Evolutionary conservation across 2,329 filamentous ascomycete species (phyloP).

Genomic region (Ceratocystis lukuohia): DNA sequence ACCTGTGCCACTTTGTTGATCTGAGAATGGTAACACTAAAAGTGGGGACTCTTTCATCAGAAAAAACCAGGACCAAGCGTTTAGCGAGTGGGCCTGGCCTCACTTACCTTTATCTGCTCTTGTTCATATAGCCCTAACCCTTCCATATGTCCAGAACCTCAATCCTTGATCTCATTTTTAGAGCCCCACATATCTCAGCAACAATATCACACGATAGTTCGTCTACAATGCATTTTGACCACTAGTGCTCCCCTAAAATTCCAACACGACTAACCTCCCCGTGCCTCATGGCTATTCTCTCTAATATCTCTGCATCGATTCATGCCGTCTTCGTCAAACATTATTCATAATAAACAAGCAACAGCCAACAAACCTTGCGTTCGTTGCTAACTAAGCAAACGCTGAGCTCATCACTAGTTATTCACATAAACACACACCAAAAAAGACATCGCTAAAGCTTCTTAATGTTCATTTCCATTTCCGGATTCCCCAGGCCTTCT

Average conservation of each 20-base stretch:
- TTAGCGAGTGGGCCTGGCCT: not conserved
- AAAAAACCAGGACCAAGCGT: slow-evolving; percentile 1
- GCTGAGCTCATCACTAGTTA: not conserved
- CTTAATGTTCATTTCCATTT: slow-evolving; percentile 17
- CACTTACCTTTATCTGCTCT: too few species aligned
- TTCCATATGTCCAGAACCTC: not conserved
- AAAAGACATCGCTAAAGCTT: not conserved
- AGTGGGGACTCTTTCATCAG: not conserved
- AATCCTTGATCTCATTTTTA: too few species aligned
- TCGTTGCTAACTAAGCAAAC: too few species aligned
- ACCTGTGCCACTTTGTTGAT: not conserved
- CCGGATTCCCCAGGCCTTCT: slow-evolving; percentile 17
- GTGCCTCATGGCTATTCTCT: not conserved
- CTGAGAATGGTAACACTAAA: slow-evolving; percentile 4
- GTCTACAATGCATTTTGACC: too few species aligned
- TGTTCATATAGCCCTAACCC: not conserved
- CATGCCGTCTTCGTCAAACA: not conserved
- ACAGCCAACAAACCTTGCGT: too few species aligned
- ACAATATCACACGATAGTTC: not conserved
- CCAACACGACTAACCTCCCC: not conserved
- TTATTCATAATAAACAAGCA: too few species aligned
- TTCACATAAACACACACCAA: not conserved
- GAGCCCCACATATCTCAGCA: not conserved
- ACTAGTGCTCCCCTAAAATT: not conserved
- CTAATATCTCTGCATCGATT: not conserved